Evolutionary conservation across 2,329 filamentous ascomycete species (phyloP), one percentile per base, ranked within the genome.

Genomic region (Immersiporthe knoxdaviesiana): DNA sequence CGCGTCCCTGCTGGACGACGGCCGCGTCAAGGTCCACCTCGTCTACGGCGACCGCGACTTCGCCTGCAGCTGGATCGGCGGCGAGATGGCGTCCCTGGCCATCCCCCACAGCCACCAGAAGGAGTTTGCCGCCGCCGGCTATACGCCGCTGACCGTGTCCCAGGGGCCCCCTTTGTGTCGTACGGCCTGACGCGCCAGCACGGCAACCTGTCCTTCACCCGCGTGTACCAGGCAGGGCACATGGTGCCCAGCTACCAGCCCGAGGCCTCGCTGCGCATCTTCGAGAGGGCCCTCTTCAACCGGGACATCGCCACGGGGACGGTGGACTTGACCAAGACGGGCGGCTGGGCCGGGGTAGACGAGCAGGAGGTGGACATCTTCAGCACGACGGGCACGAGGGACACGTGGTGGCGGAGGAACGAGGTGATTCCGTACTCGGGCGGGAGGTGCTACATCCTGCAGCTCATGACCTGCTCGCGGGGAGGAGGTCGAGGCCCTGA

Each of bases 131-230:
- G 74, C 79, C 0, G 87, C 90, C 1, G 90, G 90, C 0, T 93
- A 93, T 75, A 84, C 86, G 0, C 84, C 88, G 6, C 84, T 94
- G 66, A 79, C 85, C 21, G 81, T 83, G 10, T 88, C 90, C 72
- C 81, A 80, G 2, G 80, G 83, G 5, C 67, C 69, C 69, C 69
- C 6, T 65, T 70, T 12, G 70, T 70, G 65, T 56, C 69, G 27
- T 89, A 84, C 35, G 91, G 90, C 12, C 84, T 86, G 60, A 90
- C 91, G 0, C 83, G 90, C 1, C 89, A 92, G 75, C 88, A 85
- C 71, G 90, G 89, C 2, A 91, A 91, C 70, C 82, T 88, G 58
- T 85, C 84, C 2, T 88, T 89, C 74, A 84, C 83, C 11, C 81
- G 87, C 0, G 82, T 88, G 16, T 87, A 85, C 72, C 81, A 88